Evolutionary conservation across 371 early-diverging fungal species (phyloP), one percentile per base, ranked within the genome.

Genomic region (Phascolomyces articulosus): DNA sequence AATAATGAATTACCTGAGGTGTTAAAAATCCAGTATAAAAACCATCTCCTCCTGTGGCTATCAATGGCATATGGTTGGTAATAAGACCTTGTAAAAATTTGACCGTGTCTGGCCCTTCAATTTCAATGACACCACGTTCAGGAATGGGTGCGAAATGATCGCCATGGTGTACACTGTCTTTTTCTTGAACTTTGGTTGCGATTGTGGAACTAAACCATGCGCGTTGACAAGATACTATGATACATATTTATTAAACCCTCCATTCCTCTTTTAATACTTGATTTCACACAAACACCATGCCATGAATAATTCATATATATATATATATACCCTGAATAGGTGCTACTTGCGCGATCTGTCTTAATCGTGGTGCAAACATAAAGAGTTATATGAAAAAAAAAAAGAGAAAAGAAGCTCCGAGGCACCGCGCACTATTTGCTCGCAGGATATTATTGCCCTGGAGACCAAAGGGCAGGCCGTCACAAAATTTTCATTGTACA

Each of bases 61-160:
- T 82, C 38, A 66, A 63, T 1, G 85, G 81, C 90, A 96, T 94
- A 70, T 96, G 84, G 78, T 96, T 95, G 18, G 96, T 96, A 55
- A 88, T 87, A 65, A 96, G 80, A 6, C 97, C 97, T 64, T 97
- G 94, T 53, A 97, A 75, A 69, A 95, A 96, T 71, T 90, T 89
- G 55, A 84, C 65, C 0, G 92, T 83, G 63, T 95, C 96, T 16
- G 71, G 69, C 13, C 97, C 97, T 21, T 77, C 67, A 38, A 94
- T 75, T 71, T 85, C 84, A 21, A 94, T 63, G 9, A 92, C 54
- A n/a, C 84, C 82, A 18, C 94, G 89, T n/a, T 84, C 72, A 9
- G 87, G 82, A 20, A 93, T 72, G 48, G 64, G 73, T 16, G 74
- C 71, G 58, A 73, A 80, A 40, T 65, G 72, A 34, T 74, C 62